These are phyloP conservation scores for Hydnomerulius pinastri DNA, from an alignment of 768 basidiomycete genomes.

Conservation along the genomic window DNA sequence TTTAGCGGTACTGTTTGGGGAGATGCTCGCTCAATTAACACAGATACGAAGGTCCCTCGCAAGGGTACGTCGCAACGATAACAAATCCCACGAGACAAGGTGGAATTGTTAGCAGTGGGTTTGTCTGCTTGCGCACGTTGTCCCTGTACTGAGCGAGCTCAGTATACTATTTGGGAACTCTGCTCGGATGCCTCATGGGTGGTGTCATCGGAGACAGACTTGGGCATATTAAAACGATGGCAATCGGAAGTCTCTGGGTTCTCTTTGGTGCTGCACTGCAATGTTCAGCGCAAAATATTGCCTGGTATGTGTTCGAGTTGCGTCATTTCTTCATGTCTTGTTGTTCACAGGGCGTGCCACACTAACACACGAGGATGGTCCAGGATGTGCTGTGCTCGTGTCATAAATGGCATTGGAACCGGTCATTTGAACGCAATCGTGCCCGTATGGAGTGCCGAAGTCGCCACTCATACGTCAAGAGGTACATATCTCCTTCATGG, in stretches of 20 bases:
- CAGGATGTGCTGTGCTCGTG: conserved; percentile 47
- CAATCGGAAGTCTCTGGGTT: conserved; percentile 41
- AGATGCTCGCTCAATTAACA: background rate
- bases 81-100: conserved; percentile 45
- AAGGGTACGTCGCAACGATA: conserved; percentile 45
- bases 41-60: conserved; percentile 37
- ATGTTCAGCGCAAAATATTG: conserved; percentile 43
- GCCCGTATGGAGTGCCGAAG: conserved; percentile 48
- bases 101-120: conserved; percentile 45
- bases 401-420: conserved; percentile 47
- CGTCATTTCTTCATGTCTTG: background rate
- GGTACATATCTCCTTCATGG: conserved; percentile 15
- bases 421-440: conserved; percentile 46
- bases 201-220: conserved; percentile 43
- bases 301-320: conserved; percentile 29
- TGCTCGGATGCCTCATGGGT: conserved; percentile 42
- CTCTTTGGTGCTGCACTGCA: conserved; percentile 44
- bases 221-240: conserved; percentile 43
- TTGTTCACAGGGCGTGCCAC: no score
- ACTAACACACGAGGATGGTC: background rate
- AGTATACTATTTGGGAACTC: conserved; percentile 46
- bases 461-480: conserved; percentile 45
- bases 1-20: background rate
- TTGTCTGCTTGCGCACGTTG: background rate
- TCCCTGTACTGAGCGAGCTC: background rate